phyloP scores from a whole-genome alignment of 2,329 filamentous ascomycete genomes.

The Aspergillus fischeri region DNA sequence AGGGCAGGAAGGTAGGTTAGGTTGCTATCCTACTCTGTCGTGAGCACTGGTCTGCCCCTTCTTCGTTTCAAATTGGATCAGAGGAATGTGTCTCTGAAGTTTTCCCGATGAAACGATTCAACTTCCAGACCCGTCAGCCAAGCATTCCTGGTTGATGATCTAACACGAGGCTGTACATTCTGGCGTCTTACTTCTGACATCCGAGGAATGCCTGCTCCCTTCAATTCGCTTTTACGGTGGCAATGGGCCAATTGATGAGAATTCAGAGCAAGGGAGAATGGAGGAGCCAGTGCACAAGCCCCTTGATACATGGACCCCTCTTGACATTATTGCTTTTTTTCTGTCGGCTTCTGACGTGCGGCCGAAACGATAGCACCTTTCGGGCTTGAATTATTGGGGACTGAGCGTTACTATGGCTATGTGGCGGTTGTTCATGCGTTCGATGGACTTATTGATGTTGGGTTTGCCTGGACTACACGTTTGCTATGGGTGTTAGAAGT shows the following conservation, averaged over 20 bases:
- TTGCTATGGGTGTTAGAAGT: background rate
- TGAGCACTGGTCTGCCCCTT: background rate
- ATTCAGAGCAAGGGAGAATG: background rate
- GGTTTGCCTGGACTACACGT: background rate
- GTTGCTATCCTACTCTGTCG: too few relatives aligned
- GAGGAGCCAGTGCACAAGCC: background rate
- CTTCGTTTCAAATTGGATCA: background rate
- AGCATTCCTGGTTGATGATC: background rate
- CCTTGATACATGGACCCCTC: background rate
- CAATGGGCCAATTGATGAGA: background rate
- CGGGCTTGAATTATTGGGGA: background rate
- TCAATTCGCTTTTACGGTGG: background rate
- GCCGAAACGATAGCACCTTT: too few relatives aligned
- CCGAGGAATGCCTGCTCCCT: background rate
- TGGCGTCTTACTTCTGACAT: background rate
- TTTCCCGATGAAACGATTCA: background rate
- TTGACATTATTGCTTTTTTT: background rate
- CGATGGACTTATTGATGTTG: background rate
- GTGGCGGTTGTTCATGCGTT: background rate
- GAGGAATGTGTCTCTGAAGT: background rate
- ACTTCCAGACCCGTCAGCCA: background rate
- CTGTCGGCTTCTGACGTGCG: background rate
- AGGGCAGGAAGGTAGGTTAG: too few relatives aligned
- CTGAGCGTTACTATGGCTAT: background rate
- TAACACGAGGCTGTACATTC: background rate